These are phyloP conservation scores for Hymenoscyphus occultus DNA, from an alignment of 2,329 filamentous ascomycete species.

Conservation along the genomic window DNA sequence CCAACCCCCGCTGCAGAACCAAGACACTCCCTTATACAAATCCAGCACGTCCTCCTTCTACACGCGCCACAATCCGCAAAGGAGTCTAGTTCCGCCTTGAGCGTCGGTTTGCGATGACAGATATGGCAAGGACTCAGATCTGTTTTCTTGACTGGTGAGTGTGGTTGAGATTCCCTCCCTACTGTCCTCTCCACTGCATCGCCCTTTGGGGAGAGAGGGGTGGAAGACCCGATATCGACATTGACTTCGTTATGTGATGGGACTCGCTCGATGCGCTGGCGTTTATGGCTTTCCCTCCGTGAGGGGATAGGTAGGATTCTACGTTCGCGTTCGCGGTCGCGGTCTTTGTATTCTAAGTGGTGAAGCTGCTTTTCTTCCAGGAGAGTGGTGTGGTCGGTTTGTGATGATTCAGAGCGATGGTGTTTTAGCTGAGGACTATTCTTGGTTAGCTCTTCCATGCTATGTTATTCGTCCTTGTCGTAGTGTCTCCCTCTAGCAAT, in stretches of 20 bases:
- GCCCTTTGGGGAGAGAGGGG: not conserved
- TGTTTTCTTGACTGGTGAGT: slow-evolving; percentile 2
- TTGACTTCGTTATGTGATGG: not conserved
- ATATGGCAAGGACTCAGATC: slow-evolving; percentile 60
- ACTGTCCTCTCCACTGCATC: not conserved
- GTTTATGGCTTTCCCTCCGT: not conserved
- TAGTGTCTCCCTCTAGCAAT: not conserved
- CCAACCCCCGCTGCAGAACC: slow-evolving; percentile 42
- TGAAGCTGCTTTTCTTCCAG: not conserved
- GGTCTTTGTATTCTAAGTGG: not conserved
- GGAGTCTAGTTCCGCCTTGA: slow-evolving; percentile 63
- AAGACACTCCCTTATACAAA: slow-evolving; percentile 65
- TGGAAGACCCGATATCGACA: too few species aligned
- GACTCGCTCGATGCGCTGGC: not conserved
- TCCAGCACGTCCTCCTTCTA: slow-evolving; percentile 59
- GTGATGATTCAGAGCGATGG: not conserved
- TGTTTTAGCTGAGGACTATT: not conserved
- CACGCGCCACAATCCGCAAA: slow-evolving; percentile 64
- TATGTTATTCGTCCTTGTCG: too few species aligned
- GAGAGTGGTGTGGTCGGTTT: not conserved
- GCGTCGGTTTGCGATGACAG: slow-evolving; percentile 62
- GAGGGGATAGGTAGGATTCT: not conserved
- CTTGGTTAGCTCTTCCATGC: not conserved
- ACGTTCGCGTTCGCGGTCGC: not conserved
- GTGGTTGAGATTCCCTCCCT: not conserved